A percentile compares a stretch with the other conserved stretches of the same genome.
Evolutionary conservation across 1,284 basidiomycete genomes (phyloP).

Genomic region (Malassezia caprae): DNA sequence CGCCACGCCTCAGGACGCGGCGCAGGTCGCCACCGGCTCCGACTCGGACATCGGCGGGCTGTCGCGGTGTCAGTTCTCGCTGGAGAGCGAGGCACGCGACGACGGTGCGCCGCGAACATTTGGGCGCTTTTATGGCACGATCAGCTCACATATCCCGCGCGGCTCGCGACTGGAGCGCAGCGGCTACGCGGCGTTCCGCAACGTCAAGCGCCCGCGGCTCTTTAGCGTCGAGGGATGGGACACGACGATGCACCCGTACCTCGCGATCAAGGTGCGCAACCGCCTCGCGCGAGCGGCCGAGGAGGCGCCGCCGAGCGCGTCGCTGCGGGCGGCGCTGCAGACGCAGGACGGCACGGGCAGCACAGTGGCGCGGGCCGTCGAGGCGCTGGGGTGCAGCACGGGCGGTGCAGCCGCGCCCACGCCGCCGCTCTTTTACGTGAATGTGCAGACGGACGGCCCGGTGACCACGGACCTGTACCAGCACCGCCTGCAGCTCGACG

Average conservation of each 20-base stretch:
- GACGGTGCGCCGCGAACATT: background rate
- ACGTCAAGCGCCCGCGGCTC: conserved; percentile 58
- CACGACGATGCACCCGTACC: conserved; percentile 64
- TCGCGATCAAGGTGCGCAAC: conserved; percentile 63
- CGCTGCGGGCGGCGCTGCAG: conserved; percentile 30
- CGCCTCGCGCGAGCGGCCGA: conserved; percentile 21
- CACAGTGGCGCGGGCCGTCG: conserved; percentile 26
- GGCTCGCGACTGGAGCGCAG: conserved; percentile 48
- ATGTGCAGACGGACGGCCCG: conserved; percentile 70
- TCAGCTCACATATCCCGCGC: conserved; percentile 46
- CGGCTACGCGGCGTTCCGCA: conserved; percentile 66
- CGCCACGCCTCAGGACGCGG: conserved; percentile 21
- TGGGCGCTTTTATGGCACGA: conserved; percentile 47
- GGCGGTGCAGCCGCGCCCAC: conserved; percentile 16
- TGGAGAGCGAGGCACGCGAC: conserved; percentile 21
- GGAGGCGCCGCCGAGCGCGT: background rate
- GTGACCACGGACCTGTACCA: conserved; percentile 67
- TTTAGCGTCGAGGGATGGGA: conserved; percentile 74
- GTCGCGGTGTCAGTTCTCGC: conserved; percentile 53
- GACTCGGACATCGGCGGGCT: conserved; percentile 75
- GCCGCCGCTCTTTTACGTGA: conserved; percentile 57
- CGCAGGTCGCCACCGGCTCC: conserved; percentile 60
- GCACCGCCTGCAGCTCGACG: conserved; percentile 68
- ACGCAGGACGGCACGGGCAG: conserved; percentile 27
- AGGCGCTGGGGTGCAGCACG: conserved; percentile 26